Evolutionary conservation across 805 yeast genomes (phyloP), one percentile per base, ranked within the genome.

Genomic region (Saturnispora gosingensis): DNA sequence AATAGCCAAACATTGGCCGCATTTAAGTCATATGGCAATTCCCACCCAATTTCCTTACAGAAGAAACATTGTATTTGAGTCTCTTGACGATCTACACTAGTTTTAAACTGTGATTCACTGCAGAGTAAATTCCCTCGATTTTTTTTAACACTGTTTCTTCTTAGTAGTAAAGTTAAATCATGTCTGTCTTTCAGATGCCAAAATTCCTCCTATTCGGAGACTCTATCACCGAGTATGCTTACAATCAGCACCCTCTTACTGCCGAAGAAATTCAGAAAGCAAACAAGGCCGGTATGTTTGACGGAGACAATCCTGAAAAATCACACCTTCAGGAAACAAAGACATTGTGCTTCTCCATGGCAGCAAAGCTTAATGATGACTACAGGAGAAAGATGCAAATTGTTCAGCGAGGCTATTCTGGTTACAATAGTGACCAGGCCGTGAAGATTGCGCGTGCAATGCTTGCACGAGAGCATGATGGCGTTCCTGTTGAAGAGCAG

Each of bases 341-440:
- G 11, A 15, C 28, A 5, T 7, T 51, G 22, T 60, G 59, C 16
- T 66, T 64, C 49, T 57, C 66, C 1, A 43, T 66, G 3, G 69
- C 65, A 8, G 59, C 67, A 3, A 63, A 60, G 5, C 57, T 67
- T 7, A 32, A 58, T 3, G 53, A 59, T 45, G 64, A 45, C 25
- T 85, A 85, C 62, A 65, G 72, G 2, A 72, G 96, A 43, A 77
- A 72, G 61, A 59, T 86, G 49, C 89, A 86, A 56, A 69, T 89
- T 2, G 62, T 88, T 2, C 81, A 77, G 42, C 71, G 95, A 53
- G 97, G 97, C 0, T 86, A 70, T 59, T 62, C 80, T 1, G 96
- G 97, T 0, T 88, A 85, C 68, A 86, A 49, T n/a, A 30, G 42
- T 6, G 51, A 49, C 16, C 51, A 49, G 38, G 51, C 43, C 4